Base-by-base conservation (phyloP, 768 basidiomycete species). In the Boletus tylopilopsis region DNA sequence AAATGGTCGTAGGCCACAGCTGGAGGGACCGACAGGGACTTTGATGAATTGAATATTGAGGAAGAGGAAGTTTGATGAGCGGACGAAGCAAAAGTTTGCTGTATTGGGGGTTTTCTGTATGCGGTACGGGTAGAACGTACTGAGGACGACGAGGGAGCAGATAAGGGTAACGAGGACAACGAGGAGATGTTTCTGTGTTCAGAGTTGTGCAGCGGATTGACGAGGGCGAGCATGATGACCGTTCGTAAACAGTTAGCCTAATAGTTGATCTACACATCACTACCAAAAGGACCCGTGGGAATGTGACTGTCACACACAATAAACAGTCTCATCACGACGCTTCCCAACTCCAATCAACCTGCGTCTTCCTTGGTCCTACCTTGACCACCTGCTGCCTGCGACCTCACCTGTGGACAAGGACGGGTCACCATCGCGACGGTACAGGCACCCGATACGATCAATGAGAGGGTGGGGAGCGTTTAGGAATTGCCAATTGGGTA, bases 151-250 rank as follows among this genome's bases (percentile, higher is more conserved):
- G 62, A 35, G 0, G 53, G 13, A 0, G 36, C 7, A 4, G 53
- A 19, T 4, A 53, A 4, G 16, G 57, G 37, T 5, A 59, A 8
- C 5, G 54, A 36, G 25, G 56, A 40, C 7, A 53, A 10, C 19
- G 55, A 57, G 1, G 55, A 25, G 0, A 69, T 19, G 60, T 57
- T 62, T 53, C 64, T 62, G 47, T 62, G 67, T 48, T 68, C 66
- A 46, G 63, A 51, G 32, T 59, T 51, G 45, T 64, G 61, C n/a
- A 66, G 54, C 13, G 75, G 74, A 58, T 74, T 71, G 57, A 76
- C 76, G 48, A 78, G 72, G 50, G 77, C 77, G 56, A 78, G 78
- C 77, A 78, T 79, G 55, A 51, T 55, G 59, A 51, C 27, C 34
- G 56, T 36, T 42, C 34, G 56, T 39, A 45, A 56, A 51, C 47